Evolutionary conservation across 2,329 filamentous ascomycete species (phyloP), one percentile per base, ranked within the genome.

Genomic region (Colletotrichum plurivorum): DNA sequence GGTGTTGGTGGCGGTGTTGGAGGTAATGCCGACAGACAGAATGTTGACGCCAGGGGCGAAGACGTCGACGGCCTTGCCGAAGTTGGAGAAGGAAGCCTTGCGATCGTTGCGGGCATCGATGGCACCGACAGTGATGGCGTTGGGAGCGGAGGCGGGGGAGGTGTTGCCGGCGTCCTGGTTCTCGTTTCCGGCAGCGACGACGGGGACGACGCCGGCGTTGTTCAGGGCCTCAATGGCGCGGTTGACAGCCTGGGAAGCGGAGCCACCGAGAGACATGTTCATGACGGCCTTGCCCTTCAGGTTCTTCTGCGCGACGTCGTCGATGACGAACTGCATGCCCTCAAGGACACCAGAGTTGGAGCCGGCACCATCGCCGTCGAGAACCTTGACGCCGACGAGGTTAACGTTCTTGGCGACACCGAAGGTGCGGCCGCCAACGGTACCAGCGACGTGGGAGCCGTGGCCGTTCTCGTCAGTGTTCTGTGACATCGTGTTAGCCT

Each of bases 361-460:
- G 49, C 87, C 87, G 31, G 78, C 75, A 46, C 84, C 85, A 31
- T 80, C 70, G 18, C 80, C 85, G 64, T 84, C 85, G n/a, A 90
- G 82, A 8, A 91, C 88, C 83, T 91, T 91, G 79, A 91, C 88
- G 45, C 84, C 87, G 60, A 89, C 78, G 52, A 90, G 78, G 63
- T 81, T 79, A 64, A 84, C 84, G 62, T 84, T 85, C 80, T 90
- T 90, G 73, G 89, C 87, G 5, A 91, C 88, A 71, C 90, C 90
- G 67, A 88, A 91, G 3, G 86, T 90, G 61, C 80, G 82, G 41
- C 88, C 88, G 22, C 82, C 90, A 51, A 90, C 87, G 16, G 88
- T 92, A 25, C 88, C 90, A 10, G 88, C 84, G 27, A 90, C 88
- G 80, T 92, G 90, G 63, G 84, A 89, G 48, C 90, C 90, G 78